Evolutionary conservation across 2,329 filamentous ascomycete species (phyloP), one percentile per base, ranked within the genome.

Genomic region (Byssothecium circinans): DNA sequence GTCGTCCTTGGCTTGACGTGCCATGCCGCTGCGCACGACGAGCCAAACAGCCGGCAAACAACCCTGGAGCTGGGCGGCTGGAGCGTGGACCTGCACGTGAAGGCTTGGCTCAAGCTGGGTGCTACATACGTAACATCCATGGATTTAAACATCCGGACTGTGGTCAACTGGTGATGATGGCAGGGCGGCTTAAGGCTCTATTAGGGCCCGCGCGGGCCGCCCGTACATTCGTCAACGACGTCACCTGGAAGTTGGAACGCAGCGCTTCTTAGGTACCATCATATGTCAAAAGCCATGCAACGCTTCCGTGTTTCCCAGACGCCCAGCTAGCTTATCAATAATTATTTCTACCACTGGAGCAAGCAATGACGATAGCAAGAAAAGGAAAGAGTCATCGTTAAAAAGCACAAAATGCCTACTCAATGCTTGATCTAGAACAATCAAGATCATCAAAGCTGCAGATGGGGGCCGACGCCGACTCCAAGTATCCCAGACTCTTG

Each of bases 41-140:
- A 30, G 27, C 40, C 40, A 42, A 42, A 34, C 30, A 29, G 15
- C 30, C 30, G 40, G 40, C 30, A 42, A 42, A 42, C 40, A 33
- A n/a, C n/a, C n/a, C n/a, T n/a, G n/a, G n/a, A n/a, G n/a, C n/a
- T n/a, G n/a, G n/a, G n/a, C n/a, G n/a, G n/a, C n/a, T n/a, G n/a
- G n/a, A n/a, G 18, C 22, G 10, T 15, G 8, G 40, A 14, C 25
- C 12, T 14, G 25, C 41, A 43, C 41, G 32, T 36, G 41, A 43
- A 43, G 25, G 15, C 39, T 41, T 41, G 39, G 39, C 39, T 33
- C 6, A 10, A 22, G 8, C 2, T 20, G 35, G 32, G 12, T 32
- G 14, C 29, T 32, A 32, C 8, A n/a, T n/a, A n/a, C n/a, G n/a
- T n/a, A n/a, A n/a, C n/a, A n/a, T n/a, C n/a, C n/a, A n/a, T n/a